Evolutionary conservation across 768 basidiomycete genomes (phyloP), one percentile per base, ranked within the genome.

Genomic region (Psilocybe sp.): DNA sequence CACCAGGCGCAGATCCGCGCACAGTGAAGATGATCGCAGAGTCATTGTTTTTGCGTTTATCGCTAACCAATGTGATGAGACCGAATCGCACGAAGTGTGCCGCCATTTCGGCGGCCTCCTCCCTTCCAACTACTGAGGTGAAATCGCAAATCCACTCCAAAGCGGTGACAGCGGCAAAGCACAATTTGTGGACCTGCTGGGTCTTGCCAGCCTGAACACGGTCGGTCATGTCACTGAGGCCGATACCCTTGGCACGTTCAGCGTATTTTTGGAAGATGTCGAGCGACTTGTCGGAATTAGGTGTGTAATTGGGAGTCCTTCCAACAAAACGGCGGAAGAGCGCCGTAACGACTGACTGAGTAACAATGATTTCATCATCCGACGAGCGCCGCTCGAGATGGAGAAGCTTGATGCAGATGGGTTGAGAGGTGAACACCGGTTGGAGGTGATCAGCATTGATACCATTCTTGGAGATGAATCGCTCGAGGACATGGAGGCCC

Each of bases 381-480:
- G 81, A 74, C 2, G 88, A 81, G 28, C 94, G 84, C 47, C 97
- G 82, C 66, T 99, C 97, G 64, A 99, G 87, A 70, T 99, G 96
- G 9, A 99, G 83, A 6, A 98, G 81, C 69, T 98, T 97, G 78
- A 98, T 90, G 71, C 92, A 95, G 58, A 99, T 98, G 32, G 96
- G 94, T 63, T 97, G 93, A 0, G 89, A 79, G 13, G 82, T 80
- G 66, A 98, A 99, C 40, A 98, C 89, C 46, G 80, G 82, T 56
- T 92, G 82, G 15, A 98, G 82, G 66, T 94, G 87, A 70, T 97
- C 92, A 38, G 92, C 87, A 56, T 87, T 92, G 74, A 99, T 98
- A 60, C 97, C 97, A 67, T 99, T 98, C 79, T 96, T 98, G 69
- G 87, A 89, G 75, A 98, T 97, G 78, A 99, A 99, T n/a, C 97